Base-by-base conservation (phyloP, 495 filamentous ascomycete species). In the Daldinia loculata region DNA sequence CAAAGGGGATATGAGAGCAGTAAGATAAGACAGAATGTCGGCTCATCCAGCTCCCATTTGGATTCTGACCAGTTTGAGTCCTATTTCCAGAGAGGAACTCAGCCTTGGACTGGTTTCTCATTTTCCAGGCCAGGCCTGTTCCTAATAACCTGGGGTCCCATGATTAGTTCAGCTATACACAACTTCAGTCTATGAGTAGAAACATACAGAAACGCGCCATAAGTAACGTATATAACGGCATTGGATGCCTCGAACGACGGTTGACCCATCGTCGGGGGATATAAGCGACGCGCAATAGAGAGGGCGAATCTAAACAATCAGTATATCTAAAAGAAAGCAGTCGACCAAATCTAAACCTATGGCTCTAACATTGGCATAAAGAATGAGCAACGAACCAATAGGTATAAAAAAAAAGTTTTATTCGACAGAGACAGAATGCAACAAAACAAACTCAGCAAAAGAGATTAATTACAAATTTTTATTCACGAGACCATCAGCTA, bases 151-250 rank as follows among this genome's bases (percentile, higher is more conserved):
- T 93, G 70, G 3, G 39, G 1, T 59, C 22, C 9, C 8, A 66
- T 29, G 19, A 34, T 73, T 58, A 73, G 70, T 24, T 12, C 5
- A 7, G 22, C 9, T 0, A 29, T 15, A 6, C 22, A 9, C 2
- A 56, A 2, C 12, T 30, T 1, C 2, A 58, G 39, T 27, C 30
- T 32, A 24, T 0, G 17, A 3, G 17, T n/a, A 56, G 11, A 15
- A 58, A 32, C 4, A 61, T 80, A 93, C 91, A 93, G 78, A 76
- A 93, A 93, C 19, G 83, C 80, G 29, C 82, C 88, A 80, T 93
- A 93, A 26, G 90, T 90, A 19, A 90, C 77, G 72, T 93, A 93
- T 74, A 93, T 89, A 63, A 93, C 82, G 75, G 89, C 89, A 80
- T 93, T 91, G 14, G 91, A 92, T 74, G 89, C 90, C 81, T 85